Base-by-base conservation (phyloP, 345 rosid genomes). In the Trapa incisa region DNA sequence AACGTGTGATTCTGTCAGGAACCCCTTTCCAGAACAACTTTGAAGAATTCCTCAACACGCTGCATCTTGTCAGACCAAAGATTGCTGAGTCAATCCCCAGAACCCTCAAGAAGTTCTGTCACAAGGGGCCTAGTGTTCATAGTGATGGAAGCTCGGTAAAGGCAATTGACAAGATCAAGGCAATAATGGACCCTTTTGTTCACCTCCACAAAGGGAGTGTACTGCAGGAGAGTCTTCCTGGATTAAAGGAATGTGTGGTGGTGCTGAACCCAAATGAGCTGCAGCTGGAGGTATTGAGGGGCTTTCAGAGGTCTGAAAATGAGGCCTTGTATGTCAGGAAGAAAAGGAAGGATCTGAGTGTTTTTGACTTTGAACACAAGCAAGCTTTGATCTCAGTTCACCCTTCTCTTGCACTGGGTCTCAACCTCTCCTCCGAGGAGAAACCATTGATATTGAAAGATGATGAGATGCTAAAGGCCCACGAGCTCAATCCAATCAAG, bases 21-120 rank as follows among this genome's bases (percentile, higher is more conserved):
- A 91, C 97, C 37, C 91, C 90, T 0, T 90, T 90, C 68, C 97
- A 90, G 78, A 91, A 91, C 41, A 91, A 88, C 61, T 88, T 82
- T 52, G 80, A 73, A 56, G 96, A 91, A 75, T 85, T 91, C 11
- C 83, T 67, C 33, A 91, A 86, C 65, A 81, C 84, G 16, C 67
- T 91, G 43, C 71, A 74, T 73, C 71, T 91, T 76, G 83, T 77
- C 42, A 77, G 82, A 16, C 92, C 87, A 6, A 75, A 76, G 43
- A 77, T 82, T 65, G 72, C 65, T 29, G 74, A 72, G 4, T 45
- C 1, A 38, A 67, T 78, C 47, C 73, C 61, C 65, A 41, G 33
- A 61, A 60, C 66, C 58, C 69, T 33, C 15, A 16, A 33, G 47
- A 48, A 36, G 12, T 70, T 36, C 43, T 47, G 66, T 15, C 37